phyloP scores from a whole-genome alignment of 2,329 filamentous ascomycete species.

The Botrytis medusae region DNA sequence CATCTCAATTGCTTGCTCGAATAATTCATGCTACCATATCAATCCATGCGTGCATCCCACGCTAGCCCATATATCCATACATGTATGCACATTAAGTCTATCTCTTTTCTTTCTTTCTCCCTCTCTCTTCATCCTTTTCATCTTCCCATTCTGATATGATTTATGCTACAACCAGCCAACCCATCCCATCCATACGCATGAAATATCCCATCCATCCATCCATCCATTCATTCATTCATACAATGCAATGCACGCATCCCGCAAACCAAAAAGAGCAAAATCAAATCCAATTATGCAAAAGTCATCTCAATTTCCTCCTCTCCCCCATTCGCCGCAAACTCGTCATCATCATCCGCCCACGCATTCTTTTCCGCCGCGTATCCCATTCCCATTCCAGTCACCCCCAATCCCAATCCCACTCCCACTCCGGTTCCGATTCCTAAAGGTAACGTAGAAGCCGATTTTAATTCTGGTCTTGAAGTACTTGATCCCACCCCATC shows the following conservation, averaged over 20 bases:
- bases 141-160: background rate
- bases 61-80: slow-evolving; percentile 9
- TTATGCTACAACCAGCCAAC: background rate
- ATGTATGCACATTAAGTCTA: slow-evolving; percentile 2
- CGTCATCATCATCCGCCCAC: slow-evolving; percentile 71
- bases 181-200: background rate
- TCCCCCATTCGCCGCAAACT: slow-evolving; percentile 65
- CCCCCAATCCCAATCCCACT: slow-evolving; percentile 1
- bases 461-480: slow-evolving; percentile 45
- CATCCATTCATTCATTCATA: background rate
- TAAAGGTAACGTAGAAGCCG: slow-evolving; percentile 47
- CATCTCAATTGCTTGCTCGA: background rate
- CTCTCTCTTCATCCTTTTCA: background rate
- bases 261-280: background rate
- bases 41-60: background rate
- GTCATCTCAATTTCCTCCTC: slow-evolving; percentile 79
- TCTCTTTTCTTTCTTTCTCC: background rate
- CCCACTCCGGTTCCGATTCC: slow-evolving; percentile 22
- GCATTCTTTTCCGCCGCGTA: slow-evolving; percentile 52
- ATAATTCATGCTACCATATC: background rate
- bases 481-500: slow-evolving; percentile 24
- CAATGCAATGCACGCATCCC: background rate
- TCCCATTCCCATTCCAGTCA: background rate
- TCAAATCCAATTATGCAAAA: slow-evolving; percentile 53
- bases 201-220: background rate